Evolutionary conservation across 176 grass and related monocot species (phyloP).

Genomic region (Elymus sibiricus): DNA sequence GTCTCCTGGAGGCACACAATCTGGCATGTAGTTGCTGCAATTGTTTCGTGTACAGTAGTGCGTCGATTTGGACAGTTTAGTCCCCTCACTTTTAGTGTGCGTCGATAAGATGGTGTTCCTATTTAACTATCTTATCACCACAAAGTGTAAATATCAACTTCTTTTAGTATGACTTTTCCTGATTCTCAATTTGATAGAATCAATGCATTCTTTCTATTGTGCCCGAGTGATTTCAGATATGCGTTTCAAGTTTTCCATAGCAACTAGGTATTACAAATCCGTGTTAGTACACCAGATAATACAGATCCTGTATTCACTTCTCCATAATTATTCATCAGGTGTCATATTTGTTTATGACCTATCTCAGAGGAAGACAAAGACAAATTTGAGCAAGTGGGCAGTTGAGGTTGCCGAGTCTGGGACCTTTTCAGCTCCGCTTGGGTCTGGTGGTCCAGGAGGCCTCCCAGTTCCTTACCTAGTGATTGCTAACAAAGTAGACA

Average conservation of each 20-base stretch:
- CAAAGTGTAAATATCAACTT: background rate
- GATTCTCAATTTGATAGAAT: slow-evolving; percentile 14
- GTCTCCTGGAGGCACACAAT: too few species aligned
- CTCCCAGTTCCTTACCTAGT: slow-evolving; percentile 95
- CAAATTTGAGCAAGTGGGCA: slow-evolving; percentile 89
- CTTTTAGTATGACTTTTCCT: background rate
- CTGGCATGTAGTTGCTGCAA: too few species aligned
- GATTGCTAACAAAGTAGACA: slow-evolving; percentile 93
- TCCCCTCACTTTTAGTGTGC: too few species aligned
- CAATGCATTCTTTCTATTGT: background rate
- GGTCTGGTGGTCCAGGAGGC: slow-evolving; percentile 90
- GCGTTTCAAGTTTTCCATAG: too few species aligned
- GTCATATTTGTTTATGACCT: slow-evolving; percentile 99
- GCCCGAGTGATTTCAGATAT: background rate
- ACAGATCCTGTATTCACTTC: slow-evolving; percentile 28
- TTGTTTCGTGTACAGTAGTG: too few species aligned
- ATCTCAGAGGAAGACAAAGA: slow-evolving; percentile 90
- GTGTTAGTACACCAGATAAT: background rate
- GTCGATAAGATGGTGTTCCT: background rate
- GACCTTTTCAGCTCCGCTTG: slow-evolving; percentile 88
- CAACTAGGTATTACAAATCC: too few species aligned
- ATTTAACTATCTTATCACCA: background rate
- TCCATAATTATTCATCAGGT: slow-evolving; percentile 58
- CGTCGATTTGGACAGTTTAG: too few species aligned
- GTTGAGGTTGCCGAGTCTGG: slow-evolving; percentile 75